Base-by-base conservation (phyloP, 2,329 filamentous ascomycete genomes). In the Epichloe glyceriae region DNA sequence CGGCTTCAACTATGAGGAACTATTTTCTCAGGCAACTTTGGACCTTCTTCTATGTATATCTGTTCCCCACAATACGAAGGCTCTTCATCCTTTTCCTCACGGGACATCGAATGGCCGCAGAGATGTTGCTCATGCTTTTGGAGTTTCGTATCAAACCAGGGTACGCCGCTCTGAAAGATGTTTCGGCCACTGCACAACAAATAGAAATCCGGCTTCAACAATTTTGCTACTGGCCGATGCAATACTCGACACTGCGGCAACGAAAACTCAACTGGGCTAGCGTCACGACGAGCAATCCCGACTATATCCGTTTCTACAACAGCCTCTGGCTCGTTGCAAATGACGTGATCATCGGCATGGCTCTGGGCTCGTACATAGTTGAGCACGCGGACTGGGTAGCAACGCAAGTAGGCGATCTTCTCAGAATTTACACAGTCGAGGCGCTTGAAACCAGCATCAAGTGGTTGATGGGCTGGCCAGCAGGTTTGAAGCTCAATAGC, bases 291-390 rank as follows among this genome's bases (percentile, higher is more conserved):
- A 95, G 85, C 60, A 91, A 98, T 66, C 88, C 91, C 0, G 93
- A 98, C 66, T 98, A 98, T 65, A 98, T 98, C 57, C 85, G 93
- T 15, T 98, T 98, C 68, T 98, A 97, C 71, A 98, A 98, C 66
- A 96, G 89, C 61, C 73, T 98, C 4, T 98, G 93, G 93, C 85
- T 98, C 8, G 93, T 98, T 20, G 90, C 90, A 33, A 98, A 98
- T 70, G 93, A 98, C 69, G 86, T 98, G 45, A 98, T 98, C 56
- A 97, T 98, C 53, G 94, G 93, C 26, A 96, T 98, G 57, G 93
- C 93, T 1, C 70, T 98, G 7, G 94, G 93, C 0, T 95, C 89
- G 1, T 98, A 95, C 65, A 95, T 98, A 54, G 91, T 97, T 55
- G 93, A 98, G 64, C 96, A 98, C 60, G 84, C 88, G 2, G 77